A percentile compares a stretch with the other conserved stretches of the same genome.
phyloP scores from a whole-genome alignment of 805 yeast species.

The Starmerella stellata region DNA sequence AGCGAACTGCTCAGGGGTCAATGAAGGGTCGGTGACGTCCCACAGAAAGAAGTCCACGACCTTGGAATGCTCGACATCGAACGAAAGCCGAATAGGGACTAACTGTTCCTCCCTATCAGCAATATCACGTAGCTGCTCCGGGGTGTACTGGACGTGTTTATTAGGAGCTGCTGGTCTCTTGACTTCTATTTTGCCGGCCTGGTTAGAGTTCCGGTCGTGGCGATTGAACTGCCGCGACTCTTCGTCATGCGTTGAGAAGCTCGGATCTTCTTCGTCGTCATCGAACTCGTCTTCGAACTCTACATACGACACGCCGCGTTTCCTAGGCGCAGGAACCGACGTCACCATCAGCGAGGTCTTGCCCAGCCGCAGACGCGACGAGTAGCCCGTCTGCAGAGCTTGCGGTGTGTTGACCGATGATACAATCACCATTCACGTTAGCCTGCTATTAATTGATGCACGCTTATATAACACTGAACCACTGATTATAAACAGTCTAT shows the following conservation, averaged over 20 bases:
- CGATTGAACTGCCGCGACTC: conserved; percentile 2
- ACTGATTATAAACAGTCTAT: no score
- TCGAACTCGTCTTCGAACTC: conserved; percentile 55
- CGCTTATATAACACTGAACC: no score
- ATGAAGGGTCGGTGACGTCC: conserved; percentile 46
- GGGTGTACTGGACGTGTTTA: conserved; percentile 24
- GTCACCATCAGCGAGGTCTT: conserved; percentile 56
- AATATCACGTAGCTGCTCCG: conserved; percentile 24
- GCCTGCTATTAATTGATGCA: no score
- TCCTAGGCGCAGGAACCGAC: conserved; percentile 56
- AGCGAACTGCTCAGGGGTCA: conserved; percentile 62
- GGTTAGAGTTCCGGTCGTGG: conserved; percentile 13
- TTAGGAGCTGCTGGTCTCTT: conserved; percentile 29
- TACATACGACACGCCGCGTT: conserved; percentile 65
- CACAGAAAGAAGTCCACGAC: conserved; percentile 56
- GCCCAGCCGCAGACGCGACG: conserved; percentile 52
- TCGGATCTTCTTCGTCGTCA: conserved; percentile 29
- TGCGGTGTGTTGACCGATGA: conserved; percentile 34
- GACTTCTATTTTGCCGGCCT: conserved; percentile 16
- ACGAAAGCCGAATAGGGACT: conserved; percentile 47
- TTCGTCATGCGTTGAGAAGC: conserved; percentile 15
- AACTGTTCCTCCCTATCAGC: conserved; percentile 30
- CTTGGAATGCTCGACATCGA: conserved; percentile 38
- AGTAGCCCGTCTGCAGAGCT: conserved; percentile 59
- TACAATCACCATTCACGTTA: conserved; percentile 8